Evolutionary conservation across 352 stramenopile species (phyloP), one percentile per base, ranked within the genome.

Genomic region (Pythium apleroticum): DNA sequence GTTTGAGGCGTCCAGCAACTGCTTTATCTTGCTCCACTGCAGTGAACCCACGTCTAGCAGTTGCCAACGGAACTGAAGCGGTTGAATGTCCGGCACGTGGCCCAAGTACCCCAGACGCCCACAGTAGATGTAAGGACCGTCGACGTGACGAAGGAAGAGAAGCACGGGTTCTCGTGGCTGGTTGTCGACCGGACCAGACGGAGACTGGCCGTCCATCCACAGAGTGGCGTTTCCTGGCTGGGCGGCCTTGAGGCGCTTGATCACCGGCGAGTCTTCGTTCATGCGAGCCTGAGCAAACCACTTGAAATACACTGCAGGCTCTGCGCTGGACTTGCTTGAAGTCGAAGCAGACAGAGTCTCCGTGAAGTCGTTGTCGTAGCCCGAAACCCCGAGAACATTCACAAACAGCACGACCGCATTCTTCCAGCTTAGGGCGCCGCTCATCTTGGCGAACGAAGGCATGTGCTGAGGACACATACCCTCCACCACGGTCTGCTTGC

Each of bases 31-130:
- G 28, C 24, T 39, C 74, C 74, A 81, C 27, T 68, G 46, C 50
- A 73, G 52, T 41, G 60, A 60, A 12, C 70, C 60, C 0, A 74
- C 39, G 50, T 91, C 82, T 14, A 88, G 58, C 37, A 91, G 54
- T 60, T 91, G 82, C 78, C 78, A 91, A 3, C 78, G 78, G 66
- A 91, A 89, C 49, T 89, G 78, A 10, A 91, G 48, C 35, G 78
- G 82, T 20, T 65, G 71, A 4, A 63, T 68, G 12, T 30, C 48
- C 0, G 57, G 22, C 14, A 60, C 57, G 27, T 80, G 52, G 12
- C 82, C 82, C 19, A 91, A 63, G 31, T 83, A 83, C 0, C 75
- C 80, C n/a, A 89, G 56, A 9, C 72, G 78, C 0, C 82, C 82
- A 45, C 78, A 88, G 65, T 91, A 91, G 30, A 91, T 77, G 73